These are phyloP conservation scores for Borovskyia barvae DNA, from an alignment of 208 protist species.

Conservation along the genomic window DNA sequence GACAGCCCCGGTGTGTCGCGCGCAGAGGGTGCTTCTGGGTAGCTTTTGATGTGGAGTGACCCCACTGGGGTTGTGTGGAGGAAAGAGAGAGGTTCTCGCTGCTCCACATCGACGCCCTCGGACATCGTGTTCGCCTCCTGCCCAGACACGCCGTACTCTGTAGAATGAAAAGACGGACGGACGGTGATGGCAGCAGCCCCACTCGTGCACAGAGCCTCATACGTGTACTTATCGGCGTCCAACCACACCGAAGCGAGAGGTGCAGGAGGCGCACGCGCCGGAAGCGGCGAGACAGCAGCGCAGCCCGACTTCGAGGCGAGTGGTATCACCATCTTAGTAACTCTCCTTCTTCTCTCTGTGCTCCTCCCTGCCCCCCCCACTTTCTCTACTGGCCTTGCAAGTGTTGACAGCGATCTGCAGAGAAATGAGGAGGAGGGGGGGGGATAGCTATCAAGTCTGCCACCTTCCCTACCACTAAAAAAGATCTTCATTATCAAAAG, in stretches of 20 bases:
- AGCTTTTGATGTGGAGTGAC: too few species aligned
- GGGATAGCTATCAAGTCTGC: too few species aligned
- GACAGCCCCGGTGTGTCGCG: too few species aligned
- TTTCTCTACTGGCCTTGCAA: too few species aligned
- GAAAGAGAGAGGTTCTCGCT: not conserved
- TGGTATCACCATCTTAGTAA: not conserved
- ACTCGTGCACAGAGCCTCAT: slow-evolving; percentile 45
- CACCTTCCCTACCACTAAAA: too few species aligned
- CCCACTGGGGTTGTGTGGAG: too few species aligned
- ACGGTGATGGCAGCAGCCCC: slow-evolving; percentile 20
- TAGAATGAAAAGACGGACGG: not conserved
- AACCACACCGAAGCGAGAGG: slow-evolving; percentile 20
- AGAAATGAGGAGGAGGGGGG: too few species aligned
- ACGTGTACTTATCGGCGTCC: slow-evolving; percentile 38
- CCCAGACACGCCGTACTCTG: not conserved
- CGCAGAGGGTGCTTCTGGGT: too few species aligned
- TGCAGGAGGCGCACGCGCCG: not conserved
- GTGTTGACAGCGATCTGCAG: too few species aligned
- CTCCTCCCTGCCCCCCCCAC: too few species aligned
- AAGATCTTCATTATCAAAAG: too few species aligned
- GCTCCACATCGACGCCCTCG: not conserved
- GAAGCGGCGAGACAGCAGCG: not conserved
- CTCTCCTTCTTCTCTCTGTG: not conserved
- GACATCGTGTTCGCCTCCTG: not conserved
- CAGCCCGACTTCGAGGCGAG: not conserved